Percentiles rank a stretch among this genome's conserved stretches.
Evolutionary conservation across 345 rosid species (phyloP).

Genomic region (Hibiscus tridactylites): DNA sequence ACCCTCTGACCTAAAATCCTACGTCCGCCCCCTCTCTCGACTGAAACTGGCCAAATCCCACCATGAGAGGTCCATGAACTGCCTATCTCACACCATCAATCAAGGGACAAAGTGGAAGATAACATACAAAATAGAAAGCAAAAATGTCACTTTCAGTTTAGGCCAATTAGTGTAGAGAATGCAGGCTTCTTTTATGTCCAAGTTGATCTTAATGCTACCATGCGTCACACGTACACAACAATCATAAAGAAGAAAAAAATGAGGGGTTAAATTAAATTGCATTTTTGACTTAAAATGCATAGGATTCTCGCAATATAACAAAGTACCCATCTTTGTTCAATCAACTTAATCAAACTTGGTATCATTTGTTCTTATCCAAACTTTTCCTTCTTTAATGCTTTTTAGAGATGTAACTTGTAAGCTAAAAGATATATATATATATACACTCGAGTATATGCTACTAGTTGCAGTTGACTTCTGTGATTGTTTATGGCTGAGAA

Average conservation of each 20-base stretch:
- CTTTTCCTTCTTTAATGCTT: not conserved
- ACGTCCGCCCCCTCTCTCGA: not conserved
- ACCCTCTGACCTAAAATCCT: too few relatives aligned
- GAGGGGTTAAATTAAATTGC: not conserved
- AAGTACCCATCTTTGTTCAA: not conserved
- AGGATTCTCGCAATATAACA: conserved; percentile 1
- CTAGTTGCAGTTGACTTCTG: conserved; percentile 4
- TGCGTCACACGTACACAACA: not conserved
- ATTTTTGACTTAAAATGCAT: conserved; percentile 6
- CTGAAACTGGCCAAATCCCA: not conserved
- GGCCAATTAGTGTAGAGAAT: not conserved
- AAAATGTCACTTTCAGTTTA: not conserved
- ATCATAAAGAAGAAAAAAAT: not conserved
- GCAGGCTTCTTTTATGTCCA: not conserved
- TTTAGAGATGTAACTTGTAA: not conserved
- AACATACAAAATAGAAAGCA: too few relatives aligned
- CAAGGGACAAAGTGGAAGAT: not conserved
- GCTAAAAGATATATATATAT: too few relatives aligned
- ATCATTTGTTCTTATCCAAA: conserved; percentile 8
- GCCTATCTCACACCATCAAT: not conserved
- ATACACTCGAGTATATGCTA: not conserved
- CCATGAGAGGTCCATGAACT: not conserved
- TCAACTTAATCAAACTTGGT: not conserved
- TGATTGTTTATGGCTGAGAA: not conserved
- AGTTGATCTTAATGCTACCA: not conserved